Evolutionary conservation across 257 asterid species (phyloP), one percentile per base, ranked within the genome.

Genomic region (Jasminum sambac): DNA sequence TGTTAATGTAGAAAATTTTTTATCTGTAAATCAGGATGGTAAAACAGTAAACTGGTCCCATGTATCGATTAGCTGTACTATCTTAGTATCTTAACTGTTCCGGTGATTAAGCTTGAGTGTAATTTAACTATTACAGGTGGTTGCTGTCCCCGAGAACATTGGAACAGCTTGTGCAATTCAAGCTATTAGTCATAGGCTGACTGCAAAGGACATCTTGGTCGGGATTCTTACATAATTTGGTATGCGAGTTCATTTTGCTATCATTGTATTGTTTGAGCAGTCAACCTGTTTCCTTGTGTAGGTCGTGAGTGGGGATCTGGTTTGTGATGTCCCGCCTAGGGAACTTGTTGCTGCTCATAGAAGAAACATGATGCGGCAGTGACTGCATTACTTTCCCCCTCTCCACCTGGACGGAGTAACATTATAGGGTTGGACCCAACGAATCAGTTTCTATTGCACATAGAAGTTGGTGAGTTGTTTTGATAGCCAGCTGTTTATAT

Each of bases 121-220:
- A 44, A 64, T 63, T 71, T 64, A 69, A 72, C 58, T 67, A 64
- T 68, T 90, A 71, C 92, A 95, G 99, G 99, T 95, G 37, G 85
- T 84, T 63, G 89, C 98, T 73, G 99, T 95, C 67, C 85, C 98
- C 2, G 99, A 95, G 79, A 97, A 95, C 76, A 84, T 88, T 8
- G 99, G 99, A 63, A 91, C 98, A 66, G 98, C 99, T 79, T 96
- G 95, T 78, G 98, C 99, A 70, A 80, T 95, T 82, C 84, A 95
- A 74, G 94, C 96, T 66, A 91, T 95, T 72, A 84, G 83, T 84
- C 97, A 81, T 74, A 96, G 89, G 72, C 84, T 95, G 81, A 89
- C 88, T 74, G 96, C 96, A 0, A 84, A 83, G 68, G 96, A 95
- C 75, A 89, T 95, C 70, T 73, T 95, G 99, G 99, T 95, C 69